Conservation (phyloP, 495 filamentous ascomycete species). For the Xylaria intraflava region DNA sequence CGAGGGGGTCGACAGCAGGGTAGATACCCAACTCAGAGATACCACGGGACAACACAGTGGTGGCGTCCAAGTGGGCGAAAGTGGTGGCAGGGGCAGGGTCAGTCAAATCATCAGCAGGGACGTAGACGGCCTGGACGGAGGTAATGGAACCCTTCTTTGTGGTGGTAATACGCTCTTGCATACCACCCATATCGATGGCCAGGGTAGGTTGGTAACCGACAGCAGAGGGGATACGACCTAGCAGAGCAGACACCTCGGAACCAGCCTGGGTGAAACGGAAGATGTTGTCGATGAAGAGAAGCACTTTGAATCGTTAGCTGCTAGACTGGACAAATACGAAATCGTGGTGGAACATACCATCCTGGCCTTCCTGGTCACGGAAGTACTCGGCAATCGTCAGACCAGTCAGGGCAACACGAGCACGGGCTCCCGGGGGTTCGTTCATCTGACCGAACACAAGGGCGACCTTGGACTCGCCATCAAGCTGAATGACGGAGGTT, state of each 20-base stretch:
- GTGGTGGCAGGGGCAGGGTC: conserved; percentile 98
- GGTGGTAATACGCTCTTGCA: conserved; percentile 99
- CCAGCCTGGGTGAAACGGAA: conserved; percentile 99
- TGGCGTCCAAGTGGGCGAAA: conserved; percentile 99
- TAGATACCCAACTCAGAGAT: conserved; percentile 99
- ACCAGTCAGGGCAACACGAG: conserved; percentile 96
- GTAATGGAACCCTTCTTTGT: conserved; percentile 99
- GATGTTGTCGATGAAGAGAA: conserved; percentile 99
- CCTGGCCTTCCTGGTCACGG: conserved; percentile 96
- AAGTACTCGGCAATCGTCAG: conserved; percentile 92
- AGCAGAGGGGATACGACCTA: conserved; percentile 99
- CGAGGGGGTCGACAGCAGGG: conserved; percentile 97
- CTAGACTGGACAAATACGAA: neutral
- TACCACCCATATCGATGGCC: conserved; percentile 99
- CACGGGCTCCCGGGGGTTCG: conserved; percentile 98
- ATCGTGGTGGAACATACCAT: conserved; percentile 49
- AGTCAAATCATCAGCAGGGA: conserved; percentile 99
- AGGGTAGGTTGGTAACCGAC: conserved; percentile 99
- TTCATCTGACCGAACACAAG: conserved; percentile 99
- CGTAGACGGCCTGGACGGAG: conserved; percentile 99
- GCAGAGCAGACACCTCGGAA: conserved; percentile 99
- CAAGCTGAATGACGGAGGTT: conserved; percentile 97
- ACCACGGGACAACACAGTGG: conserved; percentile 99
- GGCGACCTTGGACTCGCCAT: conserved; percentile 98
- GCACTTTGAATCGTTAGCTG: conserved; percentile 48